Conservation (phyloP, 768 basidiomycete genomes). For the Rhodotorula graminis region DNA sequence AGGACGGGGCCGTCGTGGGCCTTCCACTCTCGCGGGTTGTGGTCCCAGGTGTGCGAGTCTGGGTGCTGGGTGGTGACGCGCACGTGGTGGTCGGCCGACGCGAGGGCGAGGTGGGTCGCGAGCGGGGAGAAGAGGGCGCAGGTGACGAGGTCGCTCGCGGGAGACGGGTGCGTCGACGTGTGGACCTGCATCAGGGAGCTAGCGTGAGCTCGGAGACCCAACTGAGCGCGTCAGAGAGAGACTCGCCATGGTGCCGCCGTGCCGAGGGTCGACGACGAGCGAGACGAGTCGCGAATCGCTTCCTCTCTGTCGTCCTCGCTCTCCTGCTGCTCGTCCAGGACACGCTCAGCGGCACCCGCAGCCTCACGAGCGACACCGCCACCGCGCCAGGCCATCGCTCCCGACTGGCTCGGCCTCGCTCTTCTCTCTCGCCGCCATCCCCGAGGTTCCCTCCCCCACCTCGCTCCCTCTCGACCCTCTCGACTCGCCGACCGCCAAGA, state of each 20-base stretch:
- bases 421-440: too few relatives aligned
- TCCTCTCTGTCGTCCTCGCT: too few relatives aligned
- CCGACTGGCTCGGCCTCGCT: too few relatives aligned
- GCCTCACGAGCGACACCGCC: too few relatives aligned
- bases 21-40: constrained; percentile 48
- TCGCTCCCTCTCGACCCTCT: not conserved
- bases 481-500: not conserved
- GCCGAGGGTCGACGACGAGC: too few relatives aligned
- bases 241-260: not conserved
- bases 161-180: not conserved
- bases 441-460: not conserved
- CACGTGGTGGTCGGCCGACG: constrained; percentile 40
- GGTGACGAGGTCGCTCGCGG: constrained; percentile 38
- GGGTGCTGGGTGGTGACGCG: constrained; percentile 18
- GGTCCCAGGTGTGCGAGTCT: not conserved
- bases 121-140: constrained; percentile 35
- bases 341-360: too few relatives aligned
- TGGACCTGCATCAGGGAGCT: not conserved
- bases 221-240: too few relatives aligned
- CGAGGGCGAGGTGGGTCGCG: constrained; percentile 36
- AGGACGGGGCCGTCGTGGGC: constrained; percentile 92
- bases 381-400: too few relatives aligned
- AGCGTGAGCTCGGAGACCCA: too few relatives aligned
- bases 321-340: too few relatives aligned
- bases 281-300: too few relatives aligned